phyloP scores from a whole-genome alignment of 768 basidiomycete species.

The Trametes punicea region DNA sequence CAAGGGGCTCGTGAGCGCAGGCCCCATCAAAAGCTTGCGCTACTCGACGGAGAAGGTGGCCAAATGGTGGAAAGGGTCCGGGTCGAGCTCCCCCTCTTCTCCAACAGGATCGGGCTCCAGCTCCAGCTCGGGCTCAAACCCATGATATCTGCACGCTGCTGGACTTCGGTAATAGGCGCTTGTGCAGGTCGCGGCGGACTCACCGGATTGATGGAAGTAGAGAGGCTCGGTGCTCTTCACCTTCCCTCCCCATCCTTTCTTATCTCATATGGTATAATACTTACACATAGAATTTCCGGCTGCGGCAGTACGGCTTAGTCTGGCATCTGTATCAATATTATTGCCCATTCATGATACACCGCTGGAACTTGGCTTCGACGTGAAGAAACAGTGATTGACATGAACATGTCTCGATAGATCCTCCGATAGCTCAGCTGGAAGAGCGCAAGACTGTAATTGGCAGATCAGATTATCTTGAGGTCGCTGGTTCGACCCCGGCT shows the following conservation, averaged over 20 bases:
- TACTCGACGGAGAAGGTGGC: constrained; percentile 75
- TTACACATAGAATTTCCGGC: constrained; percentile 9
- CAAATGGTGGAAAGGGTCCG: constrained; percentile 68
- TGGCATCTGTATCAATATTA: constrained; percentile 20
- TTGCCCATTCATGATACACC: constrained; percentile 13
- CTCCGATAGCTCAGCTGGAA: constrained; percentile 6
- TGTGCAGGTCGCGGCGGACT: constrained; percentile 13
- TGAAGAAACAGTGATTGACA: not conserved
- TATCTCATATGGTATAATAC: constrained; percentile 15
- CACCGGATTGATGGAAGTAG: not conserved
- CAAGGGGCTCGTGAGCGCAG: constrained; percentile 85
- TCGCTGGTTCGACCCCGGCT: constrained; percentile 1
- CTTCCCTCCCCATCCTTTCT: not conserved
- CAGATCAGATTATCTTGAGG: not conserved
- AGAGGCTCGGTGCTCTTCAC: not conserved
- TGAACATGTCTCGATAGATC: not conserved
- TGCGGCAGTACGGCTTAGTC: constrained; percentile 12
- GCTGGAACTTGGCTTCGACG: not conserved
- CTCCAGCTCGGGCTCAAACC: not conserved
- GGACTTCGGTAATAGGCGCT: not conserved
- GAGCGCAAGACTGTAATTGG: constrained; percentile 3
- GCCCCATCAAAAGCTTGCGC: constrained; percentile 69
- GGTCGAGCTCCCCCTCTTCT: not conserved
- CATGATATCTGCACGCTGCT: not conserved
- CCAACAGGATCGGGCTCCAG: not conserved